Base-by-base conservation (phyloP, 2,329 filamentous ascomycete species). In the Zymoseptoria pseudotritici region DNA sequence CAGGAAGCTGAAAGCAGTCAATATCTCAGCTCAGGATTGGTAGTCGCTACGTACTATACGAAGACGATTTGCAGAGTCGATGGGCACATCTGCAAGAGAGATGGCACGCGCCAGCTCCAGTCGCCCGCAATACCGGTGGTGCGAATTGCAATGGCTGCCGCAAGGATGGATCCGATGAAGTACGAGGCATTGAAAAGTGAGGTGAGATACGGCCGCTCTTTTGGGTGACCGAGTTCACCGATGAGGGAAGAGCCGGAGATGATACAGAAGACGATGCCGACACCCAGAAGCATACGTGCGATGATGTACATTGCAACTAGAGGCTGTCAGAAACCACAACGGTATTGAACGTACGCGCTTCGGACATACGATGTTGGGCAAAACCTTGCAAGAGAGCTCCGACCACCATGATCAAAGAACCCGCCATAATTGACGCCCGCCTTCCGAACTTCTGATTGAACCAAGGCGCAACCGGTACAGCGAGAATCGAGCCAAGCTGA, bases 181-280 rank as follows among this genome's bases (percentile, higher is more conserved):
- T 63, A 69, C 24, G 59, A 61, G 0, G 66, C 59, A 50, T 69
- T 62, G 55, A 64, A 67, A 6, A 67, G 19, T 36, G 58, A 63
- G 8, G 65, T 67, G 13, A 67, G 36, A 20, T 64, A 64, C 7
- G 61, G 61, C 21, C 65, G 56, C n/a, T 66, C 63, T 31, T 63
- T 65, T 0, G 65, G 65, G 26, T 66, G 62, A 6, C 63, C 63
- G 13, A 66, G 31, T 10, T 59, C 58, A 4, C 63, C 62, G 8
- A 60, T 56, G 56, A 66, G 59, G 9, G 62, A 58, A 11, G 65
- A 62, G 20, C 59, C 58, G 19, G 54, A 56, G 24, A 59, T 65
- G 50, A 59, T 85, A 61, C 79, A 81, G 64, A 82, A 83, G 0
- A 82, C 80, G 54, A 86, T 83, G n/a, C 84, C 84, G 22, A 82